Evolutionary conservation across 176 grass and related monocot species (phyloP).

Genomic region (Tillandsia leiboldiana): DNA sequence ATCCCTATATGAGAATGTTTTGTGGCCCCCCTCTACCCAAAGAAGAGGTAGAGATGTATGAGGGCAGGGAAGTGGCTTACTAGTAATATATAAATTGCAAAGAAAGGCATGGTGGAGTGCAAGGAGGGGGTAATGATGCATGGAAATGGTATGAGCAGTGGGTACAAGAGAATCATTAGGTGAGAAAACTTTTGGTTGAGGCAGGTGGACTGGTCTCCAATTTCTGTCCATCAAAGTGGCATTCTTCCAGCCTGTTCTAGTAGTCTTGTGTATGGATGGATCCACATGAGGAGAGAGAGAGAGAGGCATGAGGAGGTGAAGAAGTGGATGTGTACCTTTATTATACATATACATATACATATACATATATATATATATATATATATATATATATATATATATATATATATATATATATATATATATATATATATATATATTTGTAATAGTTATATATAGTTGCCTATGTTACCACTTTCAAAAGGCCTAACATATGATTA

Average conservation of each 20-base stretch:
- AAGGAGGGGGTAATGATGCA: too few species aligned
- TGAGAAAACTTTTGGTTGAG: conserved; percentile 34
- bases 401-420: too few species aligned
- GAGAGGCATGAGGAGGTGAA: background rate
- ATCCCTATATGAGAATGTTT: too few species aligned
- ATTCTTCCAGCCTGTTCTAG: background rate
- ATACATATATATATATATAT: too few species aligned
- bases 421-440: too few species aligned
- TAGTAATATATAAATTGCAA: too few species aligned
- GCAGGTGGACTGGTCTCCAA: conserved; percentile 31
- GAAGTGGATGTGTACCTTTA: background rate
- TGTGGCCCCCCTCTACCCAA: too few species aligned
- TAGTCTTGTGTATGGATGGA: background rate
- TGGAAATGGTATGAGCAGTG: background rate
- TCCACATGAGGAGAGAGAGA: background rate
- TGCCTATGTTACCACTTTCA: background rate
- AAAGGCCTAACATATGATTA: background rate
- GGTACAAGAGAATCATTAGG: conserved; percentile 29
- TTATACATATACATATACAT: background rate
- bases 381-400: too few species aligned
- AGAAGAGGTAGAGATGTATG: too few species aligned
- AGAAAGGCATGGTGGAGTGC: too few species aligned
- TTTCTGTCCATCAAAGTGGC: background rate
- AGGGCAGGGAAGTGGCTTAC: too few species aligned
- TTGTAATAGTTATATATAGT: background rate